Conservation (phyloP, 179 eudicot species). For the Camellia oleifera region DNA sequence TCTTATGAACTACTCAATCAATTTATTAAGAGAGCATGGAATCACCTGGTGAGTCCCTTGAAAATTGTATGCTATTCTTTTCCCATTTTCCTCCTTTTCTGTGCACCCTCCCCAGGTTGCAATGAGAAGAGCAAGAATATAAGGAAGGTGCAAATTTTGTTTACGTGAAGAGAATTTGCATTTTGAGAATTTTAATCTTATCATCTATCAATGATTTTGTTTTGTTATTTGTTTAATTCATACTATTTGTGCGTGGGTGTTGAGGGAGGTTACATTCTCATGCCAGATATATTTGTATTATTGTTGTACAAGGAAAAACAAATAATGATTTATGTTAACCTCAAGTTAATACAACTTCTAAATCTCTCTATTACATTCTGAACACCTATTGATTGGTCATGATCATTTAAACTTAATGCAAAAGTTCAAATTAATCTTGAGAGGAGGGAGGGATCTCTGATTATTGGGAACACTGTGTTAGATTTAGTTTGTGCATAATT, state of each 20-base stretch:
- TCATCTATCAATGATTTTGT: neutral
- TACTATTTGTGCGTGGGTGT: neutral
- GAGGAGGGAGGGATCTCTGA: neutral
- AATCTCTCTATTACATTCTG: neutral
- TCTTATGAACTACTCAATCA: slow-evolving; percentile 7
- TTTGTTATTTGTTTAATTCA: neutral
- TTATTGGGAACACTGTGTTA: neutral
- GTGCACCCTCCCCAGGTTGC: neutral
- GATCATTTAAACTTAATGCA: slow-evolving; percentile 1
- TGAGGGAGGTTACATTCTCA: neutral
- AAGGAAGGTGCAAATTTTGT: neutral
- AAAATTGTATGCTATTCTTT: neutral
- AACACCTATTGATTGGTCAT: neutral
- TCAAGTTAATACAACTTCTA: slow-evolving; percentile 4
- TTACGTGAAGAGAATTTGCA: neutral
- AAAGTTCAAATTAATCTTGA: neutral
- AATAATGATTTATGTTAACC: neutral
- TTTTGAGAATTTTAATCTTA: neutral
- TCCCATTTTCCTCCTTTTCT: neutral
- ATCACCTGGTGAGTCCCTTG: slow-evolving; percentile 20
- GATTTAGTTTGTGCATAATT: neutral
- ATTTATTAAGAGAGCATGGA: slow-evolving; percentile 14
- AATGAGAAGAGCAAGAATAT: neutral
- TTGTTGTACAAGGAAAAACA: neutral
- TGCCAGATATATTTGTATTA: neutral